Evolutionary conservation across 2,329 filamentous ascomycete genomes (phyloP).

Genomic region (Zymoseptoria crescenta): DNA sequence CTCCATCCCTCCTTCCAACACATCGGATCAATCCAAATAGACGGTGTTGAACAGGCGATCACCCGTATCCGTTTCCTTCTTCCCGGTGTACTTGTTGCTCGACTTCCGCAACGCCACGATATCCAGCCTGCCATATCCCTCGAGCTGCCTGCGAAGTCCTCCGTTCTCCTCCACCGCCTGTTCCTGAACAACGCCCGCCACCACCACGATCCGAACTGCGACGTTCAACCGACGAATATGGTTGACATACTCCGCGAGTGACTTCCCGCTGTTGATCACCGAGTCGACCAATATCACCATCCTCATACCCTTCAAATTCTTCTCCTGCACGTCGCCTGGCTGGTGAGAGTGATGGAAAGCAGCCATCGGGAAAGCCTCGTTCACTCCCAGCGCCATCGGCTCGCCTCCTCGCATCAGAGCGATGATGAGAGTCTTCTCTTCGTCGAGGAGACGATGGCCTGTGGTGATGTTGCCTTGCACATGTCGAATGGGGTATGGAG

Average conservation of each 20-base stretch:
- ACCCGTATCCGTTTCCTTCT: constrained; percentile 49
- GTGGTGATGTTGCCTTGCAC: constrained; percentile 41
- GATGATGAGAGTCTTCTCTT: constrained; percentile 47
- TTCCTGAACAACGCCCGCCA: constrained; percentile 49
- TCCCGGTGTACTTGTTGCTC: constrained; percentile 49
- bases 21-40: constrained; percentile 31
- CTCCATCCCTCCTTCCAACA: not conserved
- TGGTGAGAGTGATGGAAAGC: constrained; percentile 44
- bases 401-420: constrained; percentile 58
- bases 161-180: constrained; percentile 22
- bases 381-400: constrained; percentile 53
- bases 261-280: constrained; percentile 52
- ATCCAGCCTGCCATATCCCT: constrained; percentile 18
- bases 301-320: constrained; percentile 35
- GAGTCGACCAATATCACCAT: constrained; percentile 52
- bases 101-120: constrained; percentile 50
- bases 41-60: constrained; percentile 54
- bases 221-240: constrained; percentile 37
- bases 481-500: constrained; percentile 43
- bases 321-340: constrained; percentile 36
- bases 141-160: constrained; percentile 8
- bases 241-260: constrained; percentile 42
- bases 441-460: constrained; percentile 43
- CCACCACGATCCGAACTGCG: constrained; percentile 43
- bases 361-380: constrained; percentile 44